phyloP scores from a whole-genome alignment of 345 rosid species.

The Eucalyptus brandiana region DNA sequence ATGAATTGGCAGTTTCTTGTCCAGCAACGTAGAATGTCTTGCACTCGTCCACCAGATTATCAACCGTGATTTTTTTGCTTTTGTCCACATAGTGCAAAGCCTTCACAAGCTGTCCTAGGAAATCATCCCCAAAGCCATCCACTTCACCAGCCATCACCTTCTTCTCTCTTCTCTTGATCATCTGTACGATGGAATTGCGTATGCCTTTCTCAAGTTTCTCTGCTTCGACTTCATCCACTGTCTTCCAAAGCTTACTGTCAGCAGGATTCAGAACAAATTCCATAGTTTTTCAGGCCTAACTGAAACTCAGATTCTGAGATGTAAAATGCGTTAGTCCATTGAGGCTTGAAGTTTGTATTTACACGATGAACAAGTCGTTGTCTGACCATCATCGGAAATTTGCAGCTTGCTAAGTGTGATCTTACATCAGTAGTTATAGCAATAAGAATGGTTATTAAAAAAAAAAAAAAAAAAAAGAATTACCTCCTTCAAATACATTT shows the following conservation, averaged over 20 bases:
- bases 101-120: constrained; percentile 9
- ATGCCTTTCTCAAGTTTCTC: not conserved
- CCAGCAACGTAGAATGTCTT: constrained; percentile 23
- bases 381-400: not conserved
- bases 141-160: not conserved
- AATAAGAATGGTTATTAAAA: not conserved
- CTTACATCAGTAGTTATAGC: not conserved
- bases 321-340: not conserved
- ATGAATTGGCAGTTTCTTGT: constrained; percentile 17
- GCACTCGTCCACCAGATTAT: constrained; percentile 27
- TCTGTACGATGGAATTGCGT: not conserved
- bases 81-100: not conserved
- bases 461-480: not conserved
- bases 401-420: not conserved
- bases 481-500: not conserved
- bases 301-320: not conserved
- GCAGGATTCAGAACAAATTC: not conserved
- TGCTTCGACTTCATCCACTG: constrained; percentile 7
- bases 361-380: not conserved
- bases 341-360: not conserved
- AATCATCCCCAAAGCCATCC: constrained; percentile 10
- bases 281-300: not conserved
- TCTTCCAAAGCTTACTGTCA: constrained; percentile 7
- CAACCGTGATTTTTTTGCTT: not conserved
- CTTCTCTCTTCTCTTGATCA: constrained; percentile 8